These are phyloP conservation scores for Lichina pygmaea DNA, from an alignment of 495 filamentous ascomycete genomes.

Conservation along the genomic window DNA sequence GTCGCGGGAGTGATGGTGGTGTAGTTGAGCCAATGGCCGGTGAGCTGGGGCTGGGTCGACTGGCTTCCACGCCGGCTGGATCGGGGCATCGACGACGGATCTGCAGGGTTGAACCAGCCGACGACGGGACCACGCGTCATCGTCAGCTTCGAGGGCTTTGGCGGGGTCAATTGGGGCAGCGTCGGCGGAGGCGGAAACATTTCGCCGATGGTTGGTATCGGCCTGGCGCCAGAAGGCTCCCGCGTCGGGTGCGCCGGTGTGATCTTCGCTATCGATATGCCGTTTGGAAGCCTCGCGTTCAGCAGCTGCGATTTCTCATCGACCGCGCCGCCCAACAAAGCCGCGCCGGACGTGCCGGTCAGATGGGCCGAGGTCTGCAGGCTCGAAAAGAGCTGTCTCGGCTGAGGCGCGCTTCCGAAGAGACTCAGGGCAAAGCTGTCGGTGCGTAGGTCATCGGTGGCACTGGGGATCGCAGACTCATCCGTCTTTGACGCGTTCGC, in stretches of 20 bases:
- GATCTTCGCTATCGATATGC: slow-evolving; percentile 43
- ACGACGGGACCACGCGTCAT: slow-evolving; percentile 30
- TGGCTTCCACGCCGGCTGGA: slow-evolving; percentile 10
- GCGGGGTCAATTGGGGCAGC: slow-evolving; percentile 41
- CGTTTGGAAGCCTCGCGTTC: slow-evolving; percentile 42
- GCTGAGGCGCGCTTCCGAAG: slow-evolving; percentile 37
- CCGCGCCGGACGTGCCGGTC: slow-evolving; percentile 4
- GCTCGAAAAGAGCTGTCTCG: slow-evolving; percentile 65
- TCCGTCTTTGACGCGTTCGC: too few relatives aligned
- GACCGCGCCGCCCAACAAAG: slow-evolving; percentile 13
- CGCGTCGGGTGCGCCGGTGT: slow-evolving; percentile 23
- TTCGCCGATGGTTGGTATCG: slow-evolving; percentile 42
- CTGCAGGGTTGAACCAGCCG: slow-evolving; percentile 29
- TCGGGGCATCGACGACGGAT: neutral
- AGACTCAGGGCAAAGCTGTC: slow-evolving; percentile 41
- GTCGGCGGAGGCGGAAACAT: slow-evolving; percentile 46
- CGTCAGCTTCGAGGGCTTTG: slow-evolving; percentile 35
- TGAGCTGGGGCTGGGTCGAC: slow-evolving; percentile 24
- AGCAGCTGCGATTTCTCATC: slow-evolving; percentile 19
- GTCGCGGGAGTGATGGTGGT: slow-evolving; percentile 19
- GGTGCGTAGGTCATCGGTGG: slow-evolving; percentile 7
- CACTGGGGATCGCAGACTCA: neutral
- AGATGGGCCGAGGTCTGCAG: slow-evolving; percentile 25
- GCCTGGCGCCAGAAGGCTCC: slow-evolving; percentile 15
- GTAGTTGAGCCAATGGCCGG: slow-evolving; percentile 45